These are phyloP conservation scores for Chytriomyces hyalinus DNA, from an alignment of 192 early-diverging fungal genomes.

Conservation along the genomic window DNA sequence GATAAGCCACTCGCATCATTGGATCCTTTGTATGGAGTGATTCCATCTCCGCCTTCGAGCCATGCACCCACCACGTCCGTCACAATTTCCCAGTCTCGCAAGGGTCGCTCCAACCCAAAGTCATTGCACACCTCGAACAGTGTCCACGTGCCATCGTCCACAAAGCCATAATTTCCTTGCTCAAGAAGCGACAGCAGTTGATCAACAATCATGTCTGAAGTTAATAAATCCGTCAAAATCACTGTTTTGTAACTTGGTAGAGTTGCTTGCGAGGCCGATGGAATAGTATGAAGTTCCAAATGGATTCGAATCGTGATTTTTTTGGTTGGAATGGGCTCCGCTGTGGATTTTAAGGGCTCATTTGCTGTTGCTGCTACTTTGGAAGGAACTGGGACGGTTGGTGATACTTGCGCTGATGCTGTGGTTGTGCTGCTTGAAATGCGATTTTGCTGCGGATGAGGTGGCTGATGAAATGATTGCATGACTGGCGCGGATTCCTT, in stretches of 20 bases:
- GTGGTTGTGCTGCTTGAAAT: background rate
- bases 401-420: background rate
- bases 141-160: slow-evolving; percentile 64
- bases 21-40: slow-evolving; percentile 55
- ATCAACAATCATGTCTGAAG: slow-evolving; percentile 72
- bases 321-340: slow-evolving; percentile 1
- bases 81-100: slow-evolving; percentile 89
- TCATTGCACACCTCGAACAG: slow-evolving; percentile 91
- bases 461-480: background rate
- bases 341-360: background rate
- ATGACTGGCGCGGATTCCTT: background rate
- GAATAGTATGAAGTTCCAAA: slow-evolving; percentile 64
- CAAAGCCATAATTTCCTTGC: slow-evolving; percentile 49
- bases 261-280: slow-evolving; percentile 21
- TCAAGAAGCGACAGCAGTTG: slow-evolving; percentile 62
- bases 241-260: slow-evolving; percentile 68
- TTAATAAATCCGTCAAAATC: slow-evolving; percentile 74
- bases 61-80: slow-evolving; percentile 81
- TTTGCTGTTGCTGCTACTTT: background rate
- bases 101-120: slow-evolving; percentile 84
- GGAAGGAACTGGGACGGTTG: background rate
- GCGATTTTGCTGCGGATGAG: background rate
- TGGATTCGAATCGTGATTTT: slow-evolving; percentile 85
- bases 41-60: background rate
- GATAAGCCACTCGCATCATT: slow-evolving; percentile 43